A percentile compares a stretch with the other conserved stretches of the same genome.
These are phyloP conservation scores for Penicillium sclerotigenum DNA, from an alignment of 2,329 filamentous ascomycete species.

Conservation along the genomic window DNA sequence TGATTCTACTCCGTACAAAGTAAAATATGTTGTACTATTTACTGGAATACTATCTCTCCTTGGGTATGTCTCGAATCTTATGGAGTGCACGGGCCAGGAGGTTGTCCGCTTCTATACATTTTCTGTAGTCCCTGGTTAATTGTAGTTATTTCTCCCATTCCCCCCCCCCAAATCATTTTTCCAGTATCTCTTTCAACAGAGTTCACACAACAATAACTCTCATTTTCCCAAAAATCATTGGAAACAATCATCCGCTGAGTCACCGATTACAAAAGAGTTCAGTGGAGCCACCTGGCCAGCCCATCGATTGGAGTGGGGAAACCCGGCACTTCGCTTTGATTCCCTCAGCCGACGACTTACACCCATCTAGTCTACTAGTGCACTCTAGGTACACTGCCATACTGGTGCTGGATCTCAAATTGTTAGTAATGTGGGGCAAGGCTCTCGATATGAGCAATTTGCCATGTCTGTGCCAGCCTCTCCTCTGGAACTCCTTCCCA, in stretches of 20 bases:
- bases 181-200: background rate
- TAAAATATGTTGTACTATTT: too few species aligned
- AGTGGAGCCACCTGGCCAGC: conserved; percentile 12
- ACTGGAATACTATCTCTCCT: too few species aligned
- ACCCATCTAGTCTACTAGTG: background rate
- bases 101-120: background rate
- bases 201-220: too few species aligned
- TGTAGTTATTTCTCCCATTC: background rate
- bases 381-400: background rate
- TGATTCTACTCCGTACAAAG: background rate
- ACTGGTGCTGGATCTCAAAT: background rate
- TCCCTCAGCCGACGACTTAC: conserved; percentile 15
- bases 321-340: conserved; percentile 20
- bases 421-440: conserved; percentile 17
- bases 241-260: conserved; percentile 11
- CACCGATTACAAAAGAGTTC: conserved; percentile 22
- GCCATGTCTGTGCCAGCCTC: conserved; percentile 23
- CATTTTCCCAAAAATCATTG: background rate
- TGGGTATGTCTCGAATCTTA: background rate
- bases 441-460: conserved; percentile 24
- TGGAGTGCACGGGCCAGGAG: background rate
- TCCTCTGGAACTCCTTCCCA: conserved; percentile 48
- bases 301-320: conserved; percentile 15
- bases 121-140: background rate
- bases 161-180: background rate